These are phyloP conservation scores for Parachaetomium inaequale DNA, from an alignment of 495 filamentous ascomycete species.

Conservation along the genomic window DNA sequence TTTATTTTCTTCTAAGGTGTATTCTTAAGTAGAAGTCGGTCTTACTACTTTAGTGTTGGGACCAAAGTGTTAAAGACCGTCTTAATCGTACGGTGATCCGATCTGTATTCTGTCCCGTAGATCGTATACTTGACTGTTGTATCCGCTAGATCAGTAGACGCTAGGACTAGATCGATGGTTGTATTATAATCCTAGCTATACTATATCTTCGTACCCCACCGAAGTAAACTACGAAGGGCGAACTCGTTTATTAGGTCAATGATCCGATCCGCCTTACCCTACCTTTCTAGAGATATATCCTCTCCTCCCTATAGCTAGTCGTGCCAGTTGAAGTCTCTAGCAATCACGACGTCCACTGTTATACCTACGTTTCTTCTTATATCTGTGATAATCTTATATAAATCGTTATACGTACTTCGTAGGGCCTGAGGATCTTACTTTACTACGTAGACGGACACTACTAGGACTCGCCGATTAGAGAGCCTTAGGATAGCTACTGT, in stretches of 20 bases:
- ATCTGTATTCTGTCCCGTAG: constrained; percentile 11
- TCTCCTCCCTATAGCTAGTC: constrained; percentile 12
- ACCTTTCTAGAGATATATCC: background rate
- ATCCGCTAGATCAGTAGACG: constrained; percentile 10
- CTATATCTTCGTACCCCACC: constrained; percentile 12
- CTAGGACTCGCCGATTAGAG: constrained; percentile 4
- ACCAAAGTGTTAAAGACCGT: constrained; percentile 1
- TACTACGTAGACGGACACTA: constrained; percentile 17
- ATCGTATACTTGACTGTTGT: constrained; percentile 8
- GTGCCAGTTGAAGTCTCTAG: constrained; percentile 14
- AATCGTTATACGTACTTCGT: background rate
- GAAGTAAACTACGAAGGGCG: constrained; percentile 7
- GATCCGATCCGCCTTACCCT: background rate
- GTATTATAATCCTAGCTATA: background rate
- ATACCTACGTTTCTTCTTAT: constrained; percentile 7
- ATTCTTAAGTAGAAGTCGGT: constrained; percentile 16
- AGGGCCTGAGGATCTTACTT: background rate
- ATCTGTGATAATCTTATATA: background rate
- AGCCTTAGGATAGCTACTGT: constrained; percentile 3
- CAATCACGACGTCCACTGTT: constrained; percentile 7
- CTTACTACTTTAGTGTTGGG: background rate
- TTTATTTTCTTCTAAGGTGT: constrained; percentile 10
- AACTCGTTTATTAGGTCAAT: constrained; percentile 8
- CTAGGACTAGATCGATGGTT: constrained; percentile 15
- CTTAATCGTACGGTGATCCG: constrained; percentile 16